Evolutionary conservation across 2,329 filamentous ascomycete genomes (phyloP).

Genomic region (Biscogniauxia sp.): DNA sequence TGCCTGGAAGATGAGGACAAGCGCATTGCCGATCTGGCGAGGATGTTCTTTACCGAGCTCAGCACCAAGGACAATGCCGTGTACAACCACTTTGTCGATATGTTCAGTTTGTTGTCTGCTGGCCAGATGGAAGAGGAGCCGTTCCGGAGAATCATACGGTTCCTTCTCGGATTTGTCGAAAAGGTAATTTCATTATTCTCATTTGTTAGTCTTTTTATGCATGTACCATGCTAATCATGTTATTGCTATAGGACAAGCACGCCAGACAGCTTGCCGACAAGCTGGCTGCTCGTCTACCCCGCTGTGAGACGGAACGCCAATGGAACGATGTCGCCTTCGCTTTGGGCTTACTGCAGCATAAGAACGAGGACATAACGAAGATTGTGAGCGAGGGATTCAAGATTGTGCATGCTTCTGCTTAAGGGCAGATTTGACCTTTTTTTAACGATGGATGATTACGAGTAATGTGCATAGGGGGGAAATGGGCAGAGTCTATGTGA

Average conservation of each 20-base stretch:
- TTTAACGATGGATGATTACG: neutral
- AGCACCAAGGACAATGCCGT: conserved; percentile 98
- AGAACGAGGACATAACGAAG: conserved; percentile 86
- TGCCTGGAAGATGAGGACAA: conserved; percentile 96
- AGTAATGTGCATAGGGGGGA: neutral
- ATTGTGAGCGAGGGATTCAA: conserved; percentile 73
- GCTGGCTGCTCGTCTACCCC: conserved; percentile 76
- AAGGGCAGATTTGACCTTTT: conserved; percentile 10
- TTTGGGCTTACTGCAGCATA: conserved; percentile 83
- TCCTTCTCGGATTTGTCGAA: conserved; percentile 92
- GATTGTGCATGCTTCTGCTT: conserved; percentile 63
- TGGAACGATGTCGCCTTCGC: conserved; percentile 98
- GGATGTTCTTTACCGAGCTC: conserved; percentile 98
- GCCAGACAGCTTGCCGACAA: conserved; percentile 93
- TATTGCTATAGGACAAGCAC: conserved; percentile 76
- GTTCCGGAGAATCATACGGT: conserved; percentile 83
- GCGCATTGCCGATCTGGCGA: conserved; percentile 85
- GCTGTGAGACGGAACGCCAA: conserved; percentile 89
- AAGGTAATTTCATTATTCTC: conserved; percentile 62
- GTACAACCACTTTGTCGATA: conserved; percentile 99
- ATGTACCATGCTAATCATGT: conserved; percentile 12
- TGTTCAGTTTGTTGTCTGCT: conserved; percentile 90
- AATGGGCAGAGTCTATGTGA: neutral
- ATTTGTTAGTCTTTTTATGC: neutral
- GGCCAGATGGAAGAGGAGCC: conserved; percentile 84